Evolutionary conservation across 176 grass and related monocot species (phyloP).

Genomic region (Avena atlantica): DNA sequence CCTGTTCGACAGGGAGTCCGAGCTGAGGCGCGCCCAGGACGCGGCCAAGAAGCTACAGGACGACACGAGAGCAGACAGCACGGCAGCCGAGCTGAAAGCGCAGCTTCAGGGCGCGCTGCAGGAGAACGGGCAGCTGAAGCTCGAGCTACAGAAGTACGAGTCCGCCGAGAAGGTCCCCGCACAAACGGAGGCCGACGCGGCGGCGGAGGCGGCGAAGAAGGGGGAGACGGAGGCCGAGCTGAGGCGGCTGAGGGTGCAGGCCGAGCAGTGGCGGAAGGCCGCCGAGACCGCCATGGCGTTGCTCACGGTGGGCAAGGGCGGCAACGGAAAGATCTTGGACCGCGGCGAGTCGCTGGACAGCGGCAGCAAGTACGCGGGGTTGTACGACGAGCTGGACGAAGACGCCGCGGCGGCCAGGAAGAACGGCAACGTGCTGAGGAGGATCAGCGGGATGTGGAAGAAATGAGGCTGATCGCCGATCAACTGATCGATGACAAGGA

Average conservation of each 20-base stretch:
- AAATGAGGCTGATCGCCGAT: constrained; percentile 55
- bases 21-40: constrained; percentile 55
- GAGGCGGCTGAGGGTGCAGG: constrained; percentile 83
- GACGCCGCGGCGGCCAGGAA: constrained; percentile 72
- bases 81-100: constrained; percentile 41
- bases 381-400: constrained; percentile 72
- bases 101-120: constrained; percentile 55
- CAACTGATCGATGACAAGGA: constrained; percentile 5
- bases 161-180: constrained; percentile 49
- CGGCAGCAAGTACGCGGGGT: constrained; percentile 57
- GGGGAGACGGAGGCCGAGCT: constrained; percentile 76
- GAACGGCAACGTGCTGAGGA: constrained; percentile 79
- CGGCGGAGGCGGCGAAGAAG: constrained; percentile 48
- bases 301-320: constrained; percentile 72
- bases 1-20: constrained; percentile 84
- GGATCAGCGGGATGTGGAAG: constrained; percentile 98
- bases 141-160: constrained; percentile 51
- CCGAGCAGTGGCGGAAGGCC: constrained; percentile 97
- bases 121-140: constrained; percentile 67
- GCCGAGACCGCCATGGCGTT: constrained; percentile 87
- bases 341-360: constrained; percentile 58
- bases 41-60: constrained; percentile 57
- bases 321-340: constrained; percentile 76
- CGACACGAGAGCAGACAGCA: constrained; percentile 32
- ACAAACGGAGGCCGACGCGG: constrained; percentile 46